A percentile compares a stretch with the other conserved stretches of the same genome.
Evolutionary conservation across 257 asterid species (phyloP).

Genomic region (Mitragyna speciosa): DNA sequence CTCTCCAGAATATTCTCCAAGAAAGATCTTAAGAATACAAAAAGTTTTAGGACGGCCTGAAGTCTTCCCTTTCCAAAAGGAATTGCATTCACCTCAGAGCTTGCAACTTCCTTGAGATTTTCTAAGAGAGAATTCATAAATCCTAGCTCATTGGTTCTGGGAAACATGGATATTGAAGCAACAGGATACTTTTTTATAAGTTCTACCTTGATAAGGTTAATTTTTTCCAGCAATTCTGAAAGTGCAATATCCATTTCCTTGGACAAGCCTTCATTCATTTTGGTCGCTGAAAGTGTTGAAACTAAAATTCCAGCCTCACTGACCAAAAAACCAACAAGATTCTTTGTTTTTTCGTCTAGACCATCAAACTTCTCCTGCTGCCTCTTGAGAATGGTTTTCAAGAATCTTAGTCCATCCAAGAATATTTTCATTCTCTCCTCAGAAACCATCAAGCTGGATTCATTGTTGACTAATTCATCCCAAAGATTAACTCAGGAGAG

Average conservation of each 20-base stretch:
- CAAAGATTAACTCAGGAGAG: not conserved
- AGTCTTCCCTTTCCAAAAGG: not conserved
- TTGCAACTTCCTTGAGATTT: not conserved
- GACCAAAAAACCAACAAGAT: not conserved
- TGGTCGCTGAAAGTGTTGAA: not conserved
- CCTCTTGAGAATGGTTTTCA: not conserved
- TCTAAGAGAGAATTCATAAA: not conserved
- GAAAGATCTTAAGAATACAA: not conserved
- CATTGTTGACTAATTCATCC: not conserved
- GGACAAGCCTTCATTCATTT: not conserved
- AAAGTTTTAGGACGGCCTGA: not conserved
- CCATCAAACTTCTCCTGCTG: not conserved
- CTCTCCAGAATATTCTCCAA: not conserved
- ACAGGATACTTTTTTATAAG: not conserved
- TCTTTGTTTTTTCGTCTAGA: not conserved
- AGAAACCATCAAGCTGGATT: no score
- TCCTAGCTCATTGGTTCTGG: not conserved
- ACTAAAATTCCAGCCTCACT: not conserved
- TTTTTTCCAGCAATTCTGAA: not conserved
- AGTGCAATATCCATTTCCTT: not conserved
- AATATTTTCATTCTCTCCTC: not conserved
- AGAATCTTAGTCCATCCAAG: not conserved
- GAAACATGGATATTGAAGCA: not conserved
- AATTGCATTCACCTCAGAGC: not conserved
- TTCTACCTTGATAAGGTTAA: not conserved